Base-by-base conservation (phyloP, 148 eudicot genomes). In the Persicaria maculosa region DNA sequence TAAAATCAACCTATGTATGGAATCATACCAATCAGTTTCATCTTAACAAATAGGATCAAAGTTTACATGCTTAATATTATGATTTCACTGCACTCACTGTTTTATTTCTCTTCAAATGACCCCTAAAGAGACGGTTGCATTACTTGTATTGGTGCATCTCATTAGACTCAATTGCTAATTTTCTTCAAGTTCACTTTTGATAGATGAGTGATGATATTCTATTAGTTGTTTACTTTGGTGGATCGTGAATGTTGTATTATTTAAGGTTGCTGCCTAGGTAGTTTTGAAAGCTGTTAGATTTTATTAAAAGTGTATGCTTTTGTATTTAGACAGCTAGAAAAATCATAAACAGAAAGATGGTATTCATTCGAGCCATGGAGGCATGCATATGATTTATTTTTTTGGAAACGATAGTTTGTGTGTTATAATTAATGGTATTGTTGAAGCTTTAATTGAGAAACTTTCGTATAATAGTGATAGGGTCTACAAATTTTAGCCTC, bases 81-180 rank as follows among this genome's bases (percentile, higher is more conserved):
- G n/a, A n/a, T n/a, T n/a, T n/a, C n/a, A n/a, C n/a, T n/a, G 67
- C 84, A 86, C 77, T 17, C n/a, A 6, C 59, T 54, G 9, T 22
- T 8, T 59, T 20, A 0, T 9, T 40, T 20, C 25, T 22, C 67
- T 59, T 59, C 22, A 14, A 22, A 59, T 22, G 67, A 59, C 11
- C 15, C 40, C 67, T 59, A 7, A 5, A 10, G 52, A 7, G 12
- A 9, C 2, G 7, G 8, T 6, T 19, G 31, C 31, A 57, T 31
- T 57, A 20, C 8, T 57, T 19, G 7, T 19, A 10, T 31, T 6
- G 3, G 40, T 31, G 40, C 40, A 31, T 12, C 9, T 2, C 12
- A 2, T 48, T 7, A 8, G 9, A 48, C 52, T 48, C 12, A 12
- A 48, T 48, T 48, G 9, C 0, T 48, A 48, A 8, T 8, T 12